phyloP scores from a whole-genome alignment of 768 basidiomycete species.

The Podaxis rugospora region DNA sequence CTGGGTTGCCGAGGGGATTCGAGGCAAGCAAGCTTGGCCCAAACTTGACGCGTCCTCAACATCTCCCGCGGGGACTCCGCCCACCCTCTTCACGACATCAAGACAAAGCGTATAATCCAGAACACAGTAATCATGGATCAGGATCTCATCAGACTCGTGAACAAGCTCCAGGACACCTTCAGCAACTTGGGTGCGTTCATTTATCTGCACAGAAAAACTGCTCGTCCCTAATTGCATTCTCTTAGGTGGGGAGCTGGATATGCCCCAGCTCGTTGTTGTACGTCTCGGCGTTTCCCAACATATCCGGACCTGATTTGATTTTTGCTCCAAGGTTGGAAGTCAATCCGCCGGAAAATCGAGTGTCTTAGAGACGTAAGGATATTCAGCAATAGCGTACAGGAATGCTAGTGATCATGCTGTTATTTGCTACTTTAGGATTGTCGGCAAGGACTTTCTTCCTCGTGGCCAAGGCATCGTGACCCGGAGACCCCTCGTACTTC shows the following conservation, averaged over 20 bases:
- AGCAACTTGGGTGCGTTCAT: slow-evolving; percentile 69
- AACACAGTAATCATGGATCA: slow-evolving; percentile 66
- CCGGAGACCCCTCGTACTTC: slow-evolving; percentile 89
- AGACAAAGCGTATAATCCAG: not conserved
- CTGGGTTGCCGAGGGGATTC: not conserved
- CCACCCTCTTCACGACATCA: not conserved
- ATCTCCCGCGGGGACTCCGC: slow-evolving; percentile 4
- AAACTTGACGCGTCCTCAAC: slow-evolving; percentile 3
- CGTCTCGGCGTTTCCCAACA: slow-evolving; percentile 25
- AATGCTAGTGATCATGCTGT: not conserved
- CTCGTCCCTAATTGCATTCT: slow-evolving; percentile 9
- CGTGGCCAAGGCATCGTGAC: slow-evolving; percentile 95
- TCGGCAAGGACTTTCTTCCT: slow-evolving; percentile 88
- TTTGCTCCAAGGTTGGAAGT: slow-evolving; percentile 72
- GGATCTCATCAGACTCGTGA: slow-evolving; percentile 91
- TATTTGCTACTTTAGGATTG: slow-evolving; percentile 55
- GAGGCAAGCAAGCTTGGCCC: not conserved
- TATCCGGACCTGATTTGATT: slow-evolving; percentile 10
- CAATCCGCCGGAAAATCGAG: slow-evolving; percentile 97
- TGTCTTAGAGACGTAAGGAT: slow-evolving; percentile 86
- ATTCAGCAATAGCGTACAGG: not conserved
- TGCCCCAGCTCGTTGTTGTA: slow-evolving; percentile 89
- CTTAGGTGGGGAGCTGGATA: slow-evolving; percentile 83
- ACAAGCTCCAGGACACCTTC: slow-evolving; percentile 93
- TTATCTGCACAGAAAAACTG: slow-evolving; percentile 12